Conservation (phyloP, 495 filamentous ascomycete species). For the Aspergillus leporis region DNA sequence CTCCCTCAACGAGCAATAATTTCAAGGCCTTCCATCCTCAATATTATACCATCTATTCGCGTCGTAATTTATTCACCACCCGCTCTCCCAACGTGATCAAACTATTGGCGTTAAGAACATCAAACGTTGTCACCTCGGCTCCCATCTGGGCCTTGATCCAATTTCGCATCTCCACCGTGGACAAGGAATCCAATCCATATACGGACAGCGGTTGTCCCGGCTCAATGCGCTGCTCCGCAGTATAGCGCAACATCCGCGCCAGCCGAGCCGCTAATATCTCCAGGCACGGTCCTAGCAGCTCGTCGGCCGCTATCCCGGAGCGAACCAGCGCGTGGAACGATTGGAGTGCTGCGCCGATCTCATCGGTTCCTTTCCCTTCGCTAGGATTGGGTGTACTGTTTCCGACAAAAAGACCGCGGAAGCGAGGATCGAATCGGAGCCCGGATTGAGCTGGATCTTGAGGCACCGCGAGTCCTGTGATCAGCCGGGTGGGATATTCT, state of each 20-base stretch:
- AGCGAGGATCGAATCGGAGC: slow-evolving; percentile 12
- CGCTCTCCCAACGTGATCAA: slow-evolving; percentile 11
- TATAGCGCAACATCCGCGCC: slow-evolving; percentile 12
- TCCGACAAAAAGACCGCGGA: slow-evolving; percentile 4
- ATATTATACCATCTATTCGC: too few species aligned
- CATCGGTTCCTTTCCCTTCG: neutral
- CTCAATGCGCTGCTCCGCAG: slow-evolving; percentile 6
- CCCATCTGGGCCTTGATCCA: slow-evolving; percentile 14
- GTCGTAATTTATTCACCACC: slow-evolving; percentile 8
- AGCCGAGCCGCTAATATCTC: slow-evolving; percentile 3
- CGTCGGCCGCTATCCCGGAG: neutral
- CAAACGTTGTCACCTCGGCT: slow-evolving; percentile 6
- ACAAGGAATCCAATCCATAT: slow-evolving; percentile 15
- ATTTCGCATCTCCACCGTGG: slow-evolving; percentile 14
- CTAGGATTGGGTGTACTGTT: neutral
- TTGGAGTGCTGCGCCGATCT: neutral
- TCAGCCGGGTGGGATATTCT: neutral
- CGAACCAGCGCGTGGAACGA: neutral
- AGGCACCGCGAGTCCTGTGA: slow-evolving; percentile 10
- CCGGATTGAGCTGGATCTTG: slow-evolving; percentile 8
- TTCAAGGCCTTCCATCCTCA: too few species aligned
- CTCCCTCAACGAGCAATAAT: too few species aligned
- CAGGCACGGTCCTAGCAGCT: slow-evolving; percentile 2
- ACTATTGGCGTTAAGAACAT: slow-evolving; percentile 12
- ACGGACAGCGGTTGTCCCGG: slow-evolving; percentile 11